Evolutionary conservation across 1,139 yeast genomes (phyloP).

Genomic region (Hyphopichia wangnamkhiaoensis): DNA sequence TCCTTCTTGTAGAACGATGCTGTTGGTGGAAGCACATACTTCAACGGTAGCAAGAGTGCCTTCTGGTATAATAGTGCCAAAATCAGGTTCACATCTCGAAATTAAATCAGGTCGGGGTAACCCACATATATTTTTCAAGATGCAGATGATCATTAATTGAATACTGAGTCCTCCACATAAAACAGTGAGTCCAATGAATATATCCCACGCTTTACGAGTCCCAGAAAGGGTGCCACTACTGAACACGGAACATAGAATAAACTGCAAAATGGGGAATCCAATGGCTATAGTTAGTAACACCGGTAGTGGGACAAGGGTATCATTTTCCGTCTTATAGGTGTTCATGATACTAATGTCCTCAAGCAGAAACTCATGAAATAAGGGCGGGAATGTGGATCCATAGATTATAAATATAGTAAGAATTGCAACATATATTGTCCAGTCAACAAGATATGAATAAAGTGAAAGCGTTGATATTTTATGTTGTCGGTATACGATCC

Average conservation of each 20-base stretch:
- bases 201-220: conserved; percentile 42
- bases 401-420: conserved; percentile 26
- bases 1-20: conserved; percentile 41
- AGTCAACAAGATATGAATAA: conserved; percentile 38
- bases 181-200: conserved; percentile 36
- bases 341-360: conserved; percentile 31
- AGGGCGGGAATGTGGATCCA: conserved; percentile 36
- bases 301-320: conserved; percentile 28
- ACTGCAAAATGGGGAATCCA: conserved; percentile 33
- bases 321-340: conserved; percentile 31
- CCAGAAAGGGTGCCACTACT: conserved; percentile 14
- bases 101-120: conserved; percentile 51
- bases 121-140: conserved; percentile 47
- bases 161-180: conserved; percentile 41
- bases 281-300: conserved; percentile 30
- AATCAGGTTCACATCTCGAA: conserved; percentile 39
- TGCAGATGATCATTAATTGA: conserved; percentile 41
- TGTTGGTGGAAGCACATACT: conserved; percentile 32
- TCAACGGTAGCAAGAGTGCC: conserved; percentile 31
- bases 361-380: conserved; percentile 43
- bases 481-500: conserved; percentile 6
- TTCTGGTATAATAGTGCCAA: conserved; percentile 12
- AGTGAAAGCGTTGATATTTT: conserved; percentile 24
- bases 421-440: conserved; percentile 27
- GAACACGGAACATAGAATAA: conserved; percentile 23